These are phyloP conservation scores for Echinochloa phyllopogon DNA, from an alignment of 176 grass and related monocot species.

Conservation along the genomic window DNA sequence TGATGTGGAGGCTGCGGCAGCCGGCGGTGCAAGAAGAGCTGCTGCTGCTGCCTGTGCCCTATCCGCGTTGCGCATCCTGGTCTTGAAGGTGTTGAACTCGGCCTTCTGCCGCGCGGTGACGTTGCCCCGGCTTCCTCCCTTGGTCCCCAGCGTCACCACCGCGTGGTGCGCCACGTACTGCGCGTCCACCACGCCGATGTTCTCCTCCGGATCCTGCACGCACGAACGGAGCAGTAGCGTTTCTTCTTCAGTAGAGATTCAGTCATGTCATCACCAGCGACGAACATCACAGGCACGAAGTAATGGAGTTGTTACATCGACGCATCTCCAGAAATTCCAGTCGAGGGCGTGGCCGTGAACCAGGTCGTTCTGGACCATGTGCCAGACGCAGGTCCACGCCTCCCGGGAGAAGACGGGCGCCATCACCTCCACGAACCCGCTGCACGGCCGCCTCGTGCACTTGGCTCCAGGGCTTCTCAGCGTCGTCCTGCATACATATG, in stretches of 20 bases:
- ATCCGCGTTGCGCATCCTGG: background rate
- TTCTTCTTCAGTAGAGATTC: background rate
- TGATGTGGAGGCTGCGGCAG: background rate
- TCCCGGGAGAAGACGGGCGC: constrained; percentile 41
- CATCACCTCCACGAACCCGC: constrained; percentile 53
- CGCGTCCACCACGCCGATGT: constrained; percentile 30
- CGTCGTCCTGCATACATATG: constrained; percentile 9
- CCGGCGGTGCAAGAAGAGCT: background rate
- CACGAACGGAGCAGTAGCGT: background rate
- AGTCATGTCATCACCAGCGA: background rate
- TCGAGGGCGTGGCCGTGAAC: constrained; percentile 37
- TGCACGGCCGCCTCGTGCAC: constrained; percentile 26
- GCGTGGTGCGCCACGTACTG: constrained; percentile 36
- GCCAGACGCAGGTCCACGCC: constrained; percentile 50
- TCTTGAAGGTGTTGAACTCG: background rate
- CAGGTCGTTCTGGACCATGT: constrained; percentile 50
- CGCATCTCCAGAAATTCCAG: constrained; percentile 40
- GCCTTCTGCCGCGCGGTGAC: background rate
- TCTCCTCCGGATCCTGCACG: background rate
- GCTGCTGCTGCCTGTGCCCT: background rate
- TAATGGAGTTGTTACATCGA: constrained; percentile 8
- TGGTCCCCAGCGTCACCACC: background rate
- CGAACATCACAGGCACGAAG: background rate
- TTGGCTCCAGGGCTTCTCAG: background rate
- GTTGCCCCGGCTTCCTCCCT: background rate